A percentile compares a stretch with the other conserved stretches of the same genome.
Evolutionary conservation across 2,329 filamentous ascomycete species (phyloP).

Genomic region (Eurotiales sp.): DNA sequence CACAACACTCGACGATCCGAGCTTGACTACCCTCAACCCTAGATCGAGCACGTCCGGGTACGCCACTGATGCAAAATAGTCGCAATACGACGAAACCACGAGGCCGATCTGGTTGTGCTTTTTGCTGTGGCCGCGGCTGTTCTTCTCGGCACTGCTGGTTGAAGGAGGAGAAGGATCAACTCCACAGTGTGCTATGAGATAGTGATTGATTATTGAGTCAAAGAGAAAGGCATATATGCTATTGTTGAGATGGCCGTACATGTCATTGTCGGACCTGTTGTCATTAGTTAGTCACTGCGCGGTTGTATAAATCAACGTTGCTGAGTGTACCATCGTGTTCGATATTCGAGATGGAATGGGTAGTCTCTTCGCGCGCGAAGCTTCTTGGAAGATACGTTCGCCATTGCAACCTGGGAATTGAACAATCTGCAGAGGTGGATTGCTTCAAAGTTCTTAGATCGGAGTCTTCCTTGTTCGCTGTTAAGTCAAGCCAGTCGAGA

Average conservation of each 20-base stretch:
- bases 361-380: slow-evolving; percentile 67
- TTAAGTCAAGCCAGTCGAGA: too few relatives aligned
- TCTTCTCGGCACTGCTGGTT: too few relatives aligned
- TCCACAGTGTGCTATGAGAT: slow-evolving; percentile 73
- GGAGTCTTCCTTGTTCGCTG: too few relatives aligned
- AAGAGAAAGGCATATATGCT: slow-evolving; percentile 82
- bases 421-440: too few relatives aligned
- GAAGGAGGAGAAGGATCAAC: slow-evolving; percentile 54
- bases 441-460: too few relatives aligned
- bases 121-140: neutral
- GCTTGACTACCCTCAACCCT: slow-evolving; percentile 73
- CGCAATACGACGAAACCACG: slow-evolving; percentile 78
- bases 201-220: slow-evolving; percentile 86
- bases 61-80: slow-evolving; percentile 77
- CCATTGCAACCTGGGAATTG: slow-evolving; percentile 13
- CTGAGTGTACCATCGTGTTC: slow-evolving; percentile 69
- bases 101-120: slow-evolving; percentile 67
- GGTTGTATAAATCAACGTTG: neutral
- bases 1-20: slow-evolving; percentile 81
- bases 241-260: slow-evolving; percentile 94
- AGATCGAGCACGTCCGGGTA: slow-evolving; percentile 82
- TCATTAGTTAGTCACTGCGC: neutral
- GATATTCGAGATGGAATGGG: slow-evolving; percentile 72
- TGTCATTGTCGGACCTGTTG: slow-evolving; percentile 87
- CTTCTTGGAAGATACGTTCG: slow-evolving; percentile 51